phyloP scores from a whole-genome alignment of 2,329 filamentous ascomycete genomes.

The Cercospora brassicicola region DNA sequence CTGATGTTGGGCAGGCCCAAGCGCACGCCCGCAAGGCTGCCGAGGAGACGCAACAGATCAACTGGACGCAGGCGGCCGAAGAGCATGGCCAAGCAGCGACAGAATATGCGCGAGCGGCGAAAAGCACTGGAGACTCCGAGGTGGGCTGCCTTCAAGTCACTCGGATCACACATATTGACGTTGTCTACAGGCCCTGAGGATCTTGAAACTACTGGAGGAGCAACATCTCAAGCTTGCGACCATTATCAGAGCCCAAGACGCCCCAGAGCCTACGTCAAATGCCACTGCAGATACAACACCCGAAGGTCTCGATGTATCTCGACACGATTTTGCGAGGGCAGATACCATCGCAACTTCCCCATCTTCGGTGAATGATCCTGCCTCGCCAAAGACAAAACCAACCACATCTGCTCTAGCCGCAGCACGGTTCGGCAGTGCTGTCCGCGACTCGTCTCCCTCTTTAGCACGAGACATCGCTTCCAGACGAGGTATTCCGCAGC shows the following conservation, averaged over 20 bases:
- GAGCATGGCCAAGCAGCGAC: constrained; percentile 86
- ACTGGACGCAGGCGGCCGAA: constrained; percentile 78
- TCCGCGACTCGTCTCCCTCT: constrained; percentile 39
- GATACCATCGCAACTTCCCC: constrained; percentile 18
- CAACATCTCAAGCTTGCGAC: constrained; percentile 83
- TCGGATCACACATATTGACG: neutral
- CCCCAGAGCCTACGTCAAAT: constrained; percentile 5
- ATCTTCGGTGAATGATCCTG: neutral
- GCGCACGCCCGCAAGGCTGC: constrained; percentile 85
- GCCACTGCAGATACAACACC: neutral
- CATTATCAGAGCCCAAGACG: constrained; percentile 68
- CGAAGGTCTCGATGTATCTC: constrained; percentile 42
- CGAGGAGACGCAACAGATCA: constrained; percentile 64
- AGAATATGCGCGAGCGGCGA: constrained; percentile 83
- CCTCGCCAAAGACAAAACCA: constrained; percentile 18
- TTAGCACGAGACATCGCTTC: constrained; percentile 43
- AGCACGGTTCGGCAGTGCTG: constrained; percentile 29
- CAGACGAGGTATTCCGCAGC: constrained; percentile 39
- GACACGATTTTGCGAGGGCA: constrained; percentile 44
- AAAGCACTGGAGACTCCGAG: constrained; percentile 63
- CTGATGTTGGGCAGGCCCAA: constrained; percentile 63
- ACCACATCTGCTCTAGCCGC: constrained; percentile 31
- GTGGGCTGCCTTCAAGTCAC: constrained; percentile 37
- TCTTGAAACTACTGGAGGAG: constrained; percentile 78
- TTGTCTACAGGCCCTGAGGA: constrained; percentile 73